Evolutionary conservation across 2,329 filamentous ascomycete species (phyloP).

Genomic region (Fusarium sp.): DNA sequence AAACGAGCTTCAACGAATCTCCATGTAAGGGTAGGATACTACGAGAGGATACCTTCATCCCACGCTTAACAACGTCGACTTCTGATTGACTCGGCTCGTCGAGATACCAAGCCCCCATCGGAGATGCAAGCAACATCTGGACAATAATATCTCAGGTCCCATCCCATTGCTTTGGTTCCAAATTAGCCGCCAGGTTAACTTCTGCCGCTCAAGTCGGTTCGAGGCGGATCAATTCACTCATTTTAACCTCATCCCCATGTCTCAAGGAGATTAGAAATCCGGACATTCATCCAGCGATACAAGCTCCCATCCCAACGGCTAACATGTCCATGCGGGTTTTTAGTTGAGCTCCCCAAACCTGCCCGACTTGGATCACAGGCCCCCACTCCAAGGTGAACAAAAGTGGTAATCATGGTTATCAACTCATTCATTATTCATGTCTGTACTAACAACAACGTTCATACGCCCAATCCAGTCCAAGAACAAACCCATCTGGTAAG

Average conservation of each 20-base stretch:
- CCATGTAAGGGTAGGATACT: not conserved
- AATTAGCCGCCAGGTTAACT: constrained; percentile 36
- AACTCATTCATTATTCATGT: not conserved
- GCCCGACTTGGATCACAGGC: constrained; percentile 26
- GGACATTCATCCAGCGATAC: constrained; percentile 17
- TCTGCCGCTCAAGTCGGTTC: constrained; percentile 31
- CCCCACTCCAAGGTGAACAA: constrained; percentile 38
- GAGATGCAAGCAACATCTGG: constrained; percentile 19
- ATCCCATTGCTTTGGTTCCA: constrained; percentile 8
- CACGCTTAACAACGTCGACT: constrained; percentile 6
- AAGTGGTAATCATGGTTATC: constrained; percentile 2
- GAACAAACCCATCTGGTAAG: not conserved
- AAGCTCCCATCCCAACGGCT: constrained; percentile 9
- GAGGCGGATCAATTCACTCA: constrained; percentile 25
- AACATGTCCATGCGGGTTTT: constrained; percentile 20
- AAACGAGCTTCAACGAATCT: constrained; percentile 16
- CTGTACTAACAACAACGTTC: constrained; percentile 3
- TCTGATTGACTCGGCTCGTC: constrained; percentile 30
- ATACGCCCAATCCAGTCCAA: not conserved
- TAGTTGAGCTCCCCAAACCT: constrained; percentile 39
- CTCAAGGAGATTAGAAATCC: constrained; percentile 28
- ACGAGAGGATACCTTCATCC: constrained; percentile 6
- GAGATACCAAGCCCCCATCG: constrained; percentile 10
- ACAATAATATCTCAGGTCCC: constrained; percentile 26
- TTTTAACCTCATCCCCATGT: constrained; percentile 31